Evolutionary conservation across 257 asterid species (phyloP).

Genomic region (Leptodermis oblonga): DNA sequence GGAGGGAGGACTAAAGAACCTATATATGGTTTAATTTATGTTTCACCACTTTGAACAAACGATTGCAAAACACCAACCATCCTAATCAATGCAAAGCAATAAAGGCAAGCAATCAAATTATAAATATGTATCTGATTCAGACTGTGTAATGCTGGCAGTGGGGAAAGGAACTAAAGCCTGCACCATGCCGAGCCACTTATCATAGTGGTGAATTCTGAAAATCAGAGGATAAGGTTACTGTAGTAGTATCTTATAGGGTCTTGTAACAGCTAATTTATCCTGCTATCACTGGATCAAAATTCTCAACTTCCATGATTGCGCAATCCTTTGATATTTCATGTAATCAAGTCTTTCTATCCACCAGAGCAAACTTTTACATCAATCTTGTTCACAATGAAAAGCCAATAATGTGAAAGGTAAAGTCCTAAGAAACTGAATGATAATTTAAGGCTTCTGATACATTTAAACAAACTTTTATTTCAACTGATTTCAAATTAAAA

Average conservation of each 20-base stretch:
- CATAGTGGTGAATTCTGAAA: not conserved
- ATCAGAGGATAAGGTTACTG: not conserved
- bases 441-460: too few relatives aligned
- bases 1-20: not conserved
- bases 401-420: not conserved
- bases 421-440: not conserved
- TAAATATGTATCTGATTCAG: not conserved
- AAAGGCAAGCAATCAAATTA: not conserved
- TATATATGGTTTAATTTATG: not conserved
- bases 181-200: not conserved
- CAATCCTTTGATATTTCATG: not conserved
- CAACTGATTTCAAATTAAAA: not conserved
- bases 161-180: not conserved
- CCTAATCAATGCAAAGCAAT: not conserved
- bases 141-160: not conserved
- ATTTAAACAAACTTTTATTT: not conserved
- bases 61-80: not conserved
- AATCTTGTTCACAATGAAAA: not conserved
- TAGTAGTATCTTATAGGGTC: not conserved
- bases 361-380: not conserved
- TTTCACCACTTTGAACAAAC: not conserved
- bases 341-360: not conserved
- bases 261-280: not conserved
- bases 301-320: not conserved
- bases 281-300: not conserved